Evolutionary conservation across 2,329 filamentous ascomycete genomes (phyloP).

Genomic region (Rhynchosporium secalis): DNA sequence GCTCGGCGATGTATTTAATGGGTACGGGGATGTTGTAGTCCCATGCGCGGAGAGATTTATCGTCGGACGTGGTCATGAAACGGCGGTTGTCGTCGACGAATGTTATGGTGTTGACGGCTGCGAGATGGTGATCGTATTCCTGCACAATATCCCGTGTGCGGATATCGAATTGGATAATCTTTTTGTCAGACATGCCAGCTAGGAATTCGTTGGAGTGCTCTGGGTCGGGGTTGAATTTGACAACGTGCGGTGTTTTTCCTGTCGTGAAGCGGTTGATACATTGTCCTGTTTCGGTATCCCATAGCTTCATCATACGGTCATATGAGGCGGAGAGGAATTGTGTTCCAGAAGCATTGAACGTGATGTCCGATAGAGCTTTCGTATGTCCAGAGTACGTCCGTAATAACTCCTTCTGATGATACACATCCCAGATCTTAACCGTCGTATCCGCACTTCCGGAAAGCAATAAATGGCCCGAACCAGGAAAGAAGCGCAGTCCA

Average conservation of each 20-base stretch:
- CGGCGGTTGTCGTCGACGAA: conserved; percentile 93
- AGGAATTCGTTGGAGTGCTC: conserved; percentile 85
- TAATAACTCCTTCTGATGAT: conserved; percentile 83
- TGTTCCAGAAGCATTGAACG: conserved; percentile 79
- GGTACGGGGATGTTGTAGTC: conserved; percentile 98
- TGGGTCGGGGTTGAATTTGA: conserved; percentile 84
- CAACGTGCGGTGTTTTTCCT: conserved; percentile 91
- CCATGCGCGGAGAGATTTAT: conserved; percentile 95
- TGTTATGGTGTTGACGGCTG: conserved; percentile 96
- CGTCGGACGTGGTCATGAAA: conserved; percentile 97
- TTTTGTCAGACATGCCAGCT: conserved; percentile 97
- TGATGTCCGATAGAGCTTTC: conserved; percentile 86
- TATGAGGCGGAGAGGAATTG: conserved; percentile 91
- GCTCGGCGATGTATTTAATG: conserved; percentile 97
- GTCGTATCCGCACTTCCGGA: conserved; percentile 89
- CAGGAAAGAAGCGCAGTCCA: conserved; percentile 84
- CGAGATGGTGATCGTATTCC: conserved; percentile 97
- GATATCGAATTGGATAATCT: conserved; percentile 96
- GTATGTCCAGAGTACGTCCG: conserved; percentile 89
- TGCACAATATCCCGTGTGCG: conserved; percentile 80
- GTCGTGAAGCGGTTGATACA: conserved; percentile 88
- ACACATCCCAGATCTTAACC: conserved; percentile 92
- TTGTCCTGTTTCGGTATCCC: conserved; percentile 93
- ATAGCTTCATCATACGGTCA: conserved; percentile 94
- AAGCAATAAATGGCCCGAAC: conserved; percentile 82